phyloP scores from a whole-genome alignment of 163 green algal genomes.

The Coccomyxa subellipsoidea region DNA sequence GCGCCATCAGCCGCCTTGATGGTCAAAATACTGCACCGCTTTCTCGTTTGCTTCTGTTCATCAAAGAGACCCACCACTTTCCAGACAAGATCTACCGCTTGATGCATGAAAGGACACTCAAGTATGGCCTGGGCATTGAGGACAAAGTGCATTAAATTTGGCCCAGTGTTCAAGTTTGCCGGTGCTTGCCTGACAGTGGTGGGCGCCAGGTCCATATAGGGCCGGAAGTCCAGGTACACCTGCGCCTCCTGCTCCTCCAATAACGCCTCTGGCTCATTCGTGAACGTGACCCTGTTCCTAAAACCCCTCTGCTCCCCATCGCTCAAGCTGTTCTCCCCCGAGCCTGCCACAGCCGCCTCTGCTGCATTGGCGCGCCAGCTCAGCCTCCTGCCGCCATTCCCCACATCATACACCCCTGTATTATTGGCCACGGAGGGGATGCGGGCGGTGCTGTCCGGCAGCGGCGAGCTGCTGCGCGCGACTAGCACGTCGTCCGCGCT shows the following conservation, averaged over 20 bases:
- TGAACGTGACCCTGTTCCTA: background rate
- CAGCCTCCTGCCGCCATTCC: background rate
- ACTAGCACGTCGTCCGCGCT: background rate
- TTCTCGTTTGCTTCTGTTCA: no score
- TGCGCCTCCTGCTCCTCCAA: background rate
- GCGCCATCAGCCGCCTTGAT: slow-evolving; percentile 1
- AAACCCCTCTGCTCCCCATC: background rate
- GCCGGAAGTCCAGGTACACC: slow-evolving; percentile 69
- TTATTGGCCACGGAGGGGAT: background rate
- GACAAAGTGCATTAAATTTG: no score
- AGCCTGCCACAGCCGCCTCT: background rate
- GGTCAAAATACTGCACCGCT: no score
- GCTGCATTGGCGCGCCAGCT: background rate
- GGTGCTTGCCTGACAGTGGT: slow-evolving; percentile 39
- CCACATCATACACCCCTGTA: background rate
- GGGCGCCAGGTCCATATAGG: slow-evolving; percentile 59
- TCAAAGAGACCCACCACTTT: no score
- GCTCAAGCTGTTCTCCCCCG: background rate
- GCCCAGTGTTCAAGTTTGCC: no score
- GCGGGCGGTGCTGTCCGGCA: background rate
- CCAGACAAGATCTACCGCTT: background rate
- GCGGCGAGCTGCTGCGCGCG: background rate
- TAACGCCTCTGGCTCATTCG: background rate
- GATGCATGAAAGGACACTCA: no score
- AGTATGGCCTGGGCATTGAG: no score